Evolutionary conservation across 805 yeast genomes (phyloP).

Genomic region (Naumovozyma castellii): DNA sequence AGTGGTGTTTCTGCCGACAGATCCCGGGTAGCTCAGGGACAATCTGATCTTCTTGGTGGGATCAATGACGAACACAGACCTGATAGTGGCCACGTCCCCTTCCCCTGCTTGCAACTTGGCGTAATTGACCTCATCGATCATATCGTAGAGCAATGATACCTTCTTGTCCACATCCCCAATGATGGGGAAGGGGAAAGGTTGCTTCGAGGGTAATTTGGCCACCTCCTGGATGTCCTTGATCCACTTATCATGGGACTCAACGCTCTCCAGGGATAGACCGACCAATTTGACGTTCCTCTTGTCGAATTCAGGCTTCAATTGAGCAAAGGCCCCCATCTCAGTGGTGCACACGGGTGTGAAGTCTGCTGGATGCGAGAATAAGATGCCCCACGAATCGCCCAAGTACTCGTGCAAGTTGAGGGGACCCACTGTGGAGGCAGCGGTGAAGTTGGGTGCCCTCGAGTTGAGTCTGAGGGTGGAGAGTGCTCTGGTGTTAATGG

Average conservation of each 20-base stretch:
- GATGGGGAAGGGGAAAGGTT: slow-evolving; percentile 77
- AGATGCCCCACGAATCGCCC: slow-evolving; percentile 77
- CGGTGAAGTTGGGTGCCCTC: slow-evolving; percentile 78
- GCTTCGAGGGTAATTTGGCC: slow-evolving; percentile 38
- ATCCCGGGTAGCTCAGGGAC: slow-evolving; percentile 82
- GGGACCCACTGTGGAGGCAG: slow-evolving; percentile 73
- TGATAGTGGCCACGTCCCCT: slow-evolving; percentile 60
- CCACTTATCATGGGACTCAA: slow-evolving; percentile 77
- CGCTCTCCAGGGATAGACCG: slow-evolving; percentile 80
- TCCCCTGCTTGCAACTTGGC: slow-evolving; percentile 63
- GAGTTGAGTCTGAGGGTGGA: slow-evolving; percentile 52
- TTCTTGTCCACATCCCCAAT: slow-evolving; percentile 81
- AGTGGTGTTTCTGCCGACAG: slow-evolving; percentile 87
- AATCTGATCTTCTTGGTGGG: slow-evolving; percentile 83
- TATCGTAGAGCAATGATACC: slow-evolving; percentile 74
- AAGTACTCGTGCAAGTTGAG: slow-evolving; percentile 81
- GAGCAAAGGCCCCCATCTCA: slow-evolving; percentile 88
- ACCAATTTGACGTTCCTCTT: slow-evolving; percentile 79
- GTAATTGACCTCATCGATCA: slow-evolving; percentile 82
- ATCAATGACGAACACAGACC: slow-evolving; percentile 87
- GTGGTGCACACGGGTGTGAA: slow-evolving; percentile 97
- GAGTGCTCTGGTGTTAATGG: neutral
- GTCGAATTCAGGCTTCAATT: slow-evolving; percentile 79
- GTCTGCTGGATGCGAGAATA: slow-evolving; percentile 93
- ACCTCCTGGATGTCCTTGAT: slow-evolving; percentile 84